Base-by-base conservation (phyloP, 2,329 filamentous ascomycete species). In the Aspergillus quadricinctus region DNA sequence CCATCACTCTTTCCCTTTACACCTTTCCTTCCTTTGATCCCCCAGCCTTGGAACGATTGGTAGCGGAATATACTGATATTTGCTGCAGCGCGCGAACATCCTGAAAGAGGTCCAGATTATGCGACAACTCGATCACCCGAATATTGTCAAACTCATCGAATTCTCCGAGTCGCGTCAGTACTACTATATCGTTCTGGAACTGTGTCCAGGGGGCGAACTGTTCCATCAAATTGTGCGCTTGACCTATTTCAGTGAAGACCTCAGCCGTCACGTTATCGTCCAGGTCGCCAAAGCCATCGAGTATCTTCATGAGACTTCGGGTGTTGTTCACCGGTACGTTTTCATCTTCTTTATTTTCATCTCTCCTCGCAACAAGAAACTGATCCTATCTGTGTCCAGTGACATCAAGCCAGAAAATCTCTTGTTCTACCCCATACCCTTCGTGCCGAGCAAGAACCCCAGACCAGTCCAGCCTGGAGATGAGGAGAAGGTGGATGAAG, bases 61-160 rank as follows among this genome's bases (percentile, higher is more conserved):
- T 31, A 51, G 43, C 50, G 31, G 19, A 6, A 52, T 54, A 60
- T 45, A 55, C 69, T 77, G 57, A 77, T 65, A 60, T 27, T 58
- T 43, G 61, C 56, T 62, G 62, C 74, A 99, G 94, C 85, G 94
- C 77, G 90, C 93, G 61, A 99, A 97, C 69, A 97, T 99, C 63
- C 79, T 99, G 59, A 99, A 99, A 77, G 94, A 99, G 75, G 94
- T 99, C 14, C 90, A 96, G 69, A 99, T 99, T 66, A 99, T 99
- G 93, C 90, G 92, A 61, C 89, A 95, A 69, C 82, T 99, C 49
- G 92, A 97, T 63, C 94, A 99, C 66, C 92, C 93, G 60, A 97
- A 97, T 72, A 94, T 99, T 59, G 86, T 97, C 74, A 93, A 91
- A 71, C 84, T 99, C 56, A 83, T 97, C 67, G 91, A 96, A 68